phyloP scores from a whole-genome alignment of 768 basidiomycete species.

The Neoboletus brunneissimus region DNA sequence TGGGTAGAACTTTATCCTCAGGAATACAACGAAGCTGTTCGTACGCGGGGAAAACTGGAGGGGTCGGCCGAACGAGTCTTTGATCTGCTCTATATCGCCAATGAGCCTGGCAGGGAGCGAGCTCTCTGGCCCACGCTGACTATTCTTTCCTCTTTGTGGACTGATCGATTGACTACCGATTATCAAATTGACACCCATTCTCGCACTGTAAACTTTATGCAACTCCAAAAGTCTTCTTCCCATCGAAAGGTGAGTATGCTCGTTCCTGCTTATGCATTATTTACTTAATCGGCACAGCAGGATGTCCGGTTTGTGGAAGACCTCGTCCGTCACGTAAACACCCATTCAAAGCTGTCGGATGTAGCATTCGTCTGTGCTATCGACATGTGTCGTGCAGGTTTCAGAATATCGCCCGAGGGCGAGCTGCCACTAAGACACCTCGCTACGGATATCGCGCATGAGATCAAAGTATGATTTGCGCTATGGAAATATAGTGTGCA shows the following conservation, averaged over 20 bases:
- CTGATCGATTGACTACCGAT: conserved; percentile 66
- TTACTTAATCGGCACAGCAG: conserved; percentile 26
- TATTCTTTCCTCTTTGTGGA: conserved; percentile 67
- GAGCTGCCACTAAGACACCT: conserved; percentile 64
- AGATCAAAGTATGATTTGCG: conserved; percentile 58
- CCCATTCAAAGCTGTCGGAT: conserved; percentile 58
- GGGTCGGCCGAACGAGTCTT: conserved; percentile 85
- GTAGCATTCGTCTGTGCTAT: conserved; percentile 69
- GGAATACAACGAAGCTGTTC: conserved; percentile 75
- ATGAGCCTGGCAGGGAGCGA: conserved; percentile 43
- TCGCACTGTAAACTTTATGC: conserved; percentile 29
- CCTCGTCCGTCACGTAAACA: conserved; percentile 54
- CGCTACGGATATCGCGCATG: conserved; percentile 72
- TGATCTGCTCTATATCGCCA: conserved; percentile 64
- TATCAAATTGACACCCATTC: conserved; percentile 42
- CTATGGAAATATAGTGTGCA: conserved; percentile 18
- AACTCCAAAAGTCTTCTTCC: conserved; percentile 28
- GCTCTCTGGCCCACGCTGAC: conserved; percentile 80
- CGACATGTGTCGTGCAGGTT: conserved; percentile 68
- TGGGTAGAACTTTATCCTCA: conserved; percentile 79
- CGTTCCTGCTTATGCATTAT: neutral
- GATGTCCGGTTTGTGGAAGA: conserved; percentile 59
- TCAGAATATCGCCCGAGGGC: conserved; percentile 53
- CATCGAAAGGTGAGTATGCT: conserved; percentile 29
- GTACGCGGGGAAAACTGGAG: conserved; percentile 62